Base-by-base conservation (phyloP, 2,329 filamentous ascomycete species). In the Alternaria viburni region DNA sequence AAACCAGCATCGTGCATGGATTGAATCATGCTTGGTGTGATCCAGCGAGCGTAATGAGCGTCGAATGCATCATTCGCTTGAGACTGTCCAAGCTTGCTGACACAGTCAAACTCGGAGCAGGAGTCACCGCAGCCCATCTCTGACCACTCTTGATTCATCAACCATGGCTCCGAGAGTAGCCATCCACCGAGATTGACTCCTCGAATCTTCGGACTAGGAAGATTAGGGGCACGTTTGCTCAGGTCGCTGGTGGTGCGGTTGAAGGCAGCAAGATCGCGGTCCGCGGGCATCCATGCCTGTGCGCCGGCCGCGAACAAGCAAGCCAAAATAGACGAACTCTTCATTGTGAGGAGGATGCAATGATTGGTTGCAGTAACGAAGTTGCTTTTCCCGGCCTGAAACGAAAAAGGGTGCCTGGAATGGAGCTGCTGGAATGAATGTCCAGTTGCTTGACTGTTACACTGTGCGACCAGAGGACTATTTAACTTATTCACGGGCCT, bases 151-250 rank as follows among this genome's bases (percentile, higher is more conserved):
- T 73, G 69, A 19, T 69, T 68, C 56, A 83, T 82, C 70, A 87
- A 84, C 86, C 86, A 88, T n/a, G 84, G 85, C 75, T 88, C 86
- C 21, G 83, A 76, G 55, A 87, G 70, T 67, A 87, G 86, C 41
- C 83, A 79, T 1, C 82, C 81, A 8, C 86, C 85, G 4, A 87
- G 74, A 67, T 88, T 87, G 61, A 88, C 86, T 30, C 86, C 86
- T 6, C 86, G 83, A 54, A 88, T 84, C 70, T 86, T 86, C 41
- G 60, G 32, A 49, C 7, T 56, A 1, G 69, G 64, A 13, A 69
- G 61, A 13, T 23, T 17, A 17, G 43, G 32, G 2, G 50, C 50
- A 30, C 60, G 60, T 26, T 54, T 59, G 12, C 46, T 50, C 12
- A 62, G 12, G n/a, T 47, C 54, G 41, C 50, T 23, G 36, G 50